Conservation (phyloP, 2,329 filamentous ascomycete genomes). For the Phaeophleospora eucalypticola region DNA sequence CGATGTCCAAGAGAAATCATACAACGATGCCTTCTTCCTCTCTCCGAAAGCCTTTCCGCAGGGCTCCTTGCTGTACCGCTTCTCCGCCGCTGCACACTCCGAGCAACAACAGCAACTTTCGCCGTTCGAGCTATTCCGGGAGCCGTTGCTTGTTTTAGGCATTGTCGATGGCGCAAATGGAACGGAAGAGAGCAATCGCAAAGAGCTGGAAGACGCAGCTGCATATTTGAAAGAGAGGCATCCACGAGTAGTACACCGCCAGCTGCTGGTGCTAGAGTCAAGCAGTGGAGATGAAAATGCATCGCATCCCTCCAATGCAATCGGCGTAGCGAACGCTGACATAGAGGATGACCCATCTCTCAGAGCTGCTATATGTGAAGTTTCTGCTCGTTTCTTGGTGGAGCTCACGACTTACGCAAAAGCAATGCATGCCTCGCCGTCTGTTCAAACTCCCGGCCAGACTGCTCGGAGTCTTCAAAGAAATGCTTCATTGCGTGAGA, state of each 20-base stretch:
- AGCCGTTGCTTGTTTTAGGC: slow-evolving; percentile 77
- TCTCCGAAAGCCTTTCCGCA: slow-evolving; percentile 83
- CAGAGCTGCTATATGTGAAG: slow-evolving; percentile 44
- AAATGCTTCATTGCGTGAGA: slow-evolving; percentile 23
- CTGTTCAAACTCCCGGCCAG: slow-evolving; percentile 69
- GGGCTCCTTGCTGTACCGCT: slow-evolving; percentile 82
- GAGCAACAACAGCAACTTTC: slow-evolving; percentile 73
- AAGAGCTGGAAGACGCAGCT: slow-evolving; percentile 29
- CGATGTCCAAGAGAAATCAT: slow-evolving; percentile 16
- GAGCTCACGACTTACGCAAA: slow-evolving; percentile 47
- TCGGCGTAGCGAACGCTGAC: slow-evolving; percentile 16
- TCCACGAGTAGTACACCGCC: slow-evolving; percentile 31
- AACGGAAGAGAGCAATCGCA: slow-evolving; percentile 47
- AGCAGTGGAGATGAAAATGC: slow-evolving; percentile 8
- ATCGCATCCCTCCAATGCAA: slow-evolving; percentile 12
- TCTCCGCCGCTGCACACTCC: slow-evolving; percentile 75
- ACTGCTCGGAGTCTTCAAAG: slow-evolving; percentile 40
- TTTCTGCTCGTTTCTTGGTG: slow-evolving; percentile 43
- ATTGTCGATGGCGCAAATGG: slow-evolving; percentile 71
- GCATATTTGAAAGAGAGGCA: slow-evolving; percentile 30
- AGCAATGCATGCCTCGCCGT: slow-evolving; percentile 52
- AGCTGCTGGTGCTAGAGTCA: slow-evolving; percentile 26
- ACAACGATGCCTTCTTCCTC: slow-evolving; percentile 39
- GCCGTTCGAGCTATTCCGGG: slow-evolving; percentile 86
- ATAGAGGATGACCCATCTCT: slow-evolving; percentile 28